Conservation (phyloP, 352 stramenopile species). For the Phytophthora fragariae region DNA sequence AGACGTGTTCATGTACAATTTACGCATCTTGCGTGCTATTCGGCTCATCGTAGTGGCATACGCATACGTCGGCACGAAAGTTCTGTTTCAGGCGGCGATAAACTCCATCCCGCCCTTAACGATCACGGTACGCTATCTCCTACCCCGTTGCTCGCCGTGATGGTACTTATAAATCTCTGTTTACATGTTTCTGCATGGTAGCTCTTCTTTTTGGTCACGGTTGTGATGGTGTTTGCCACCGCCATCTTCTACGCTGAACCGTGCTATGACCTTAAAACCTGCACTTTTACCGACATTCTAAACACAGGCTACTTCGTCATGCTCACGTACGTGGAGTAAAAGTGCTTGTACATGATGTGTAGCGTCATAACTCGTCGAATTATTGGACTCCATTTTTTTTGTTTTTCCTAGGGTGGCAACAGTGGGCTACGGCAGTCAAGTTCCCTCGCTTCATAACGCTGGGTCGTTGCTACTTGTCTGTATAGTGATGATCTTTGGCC, state of each 20-base stretch:
- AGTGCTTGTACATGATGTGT: not conserved
- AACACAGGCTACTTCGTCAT: slow-evolving; percentile 72
- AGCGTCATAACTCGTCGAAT: not conserved
- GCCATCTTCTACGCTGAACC: slow-evolving; percentile 64
- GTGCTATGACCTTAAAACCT: slow-evolving; percentile 59
- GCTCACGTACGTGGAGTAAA: slow-evolving; percentile 46
- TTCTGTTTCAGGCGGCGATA: slow-evolving; percentile 45
- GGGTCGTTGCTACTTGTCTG: slow-evolving; percentile 43
- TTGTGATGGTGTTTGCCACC: slow-evolving; percentile 67
- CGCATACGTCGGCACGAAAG: slow-evolving; percentile 55
- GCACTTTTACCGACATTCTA: slow-evolving; percentile 68
- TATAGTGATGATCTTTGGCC: slow-evolving; percentile 65
- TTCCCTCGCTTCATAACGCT: slow-evolving; percentile 51
- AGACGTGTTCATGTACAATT: slow-evolving; percentile 33
- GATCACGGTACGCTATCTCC: slow-evolving; percentile 46
- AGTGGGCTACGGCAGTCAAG: slow-evolving; percentile 62
- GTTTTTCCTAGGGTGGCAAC: slow-evolving; percentile 48
- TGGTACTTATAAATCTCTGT: no score
- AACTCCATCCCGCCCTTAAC: slow-evolving; percentile 52
- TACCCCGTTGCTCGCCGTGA: no score
- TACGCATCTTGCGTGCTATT: slow-evolving; percentile 49
- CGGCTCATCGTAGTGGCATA: slow-evolving; percentile 45
- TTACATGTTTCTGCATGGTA: slow-evolving; percentile 3
- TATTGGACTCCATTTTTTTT: not conserved
- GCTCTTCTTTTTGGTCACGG: slow-evolving; percentile 61